Evolutionary conservation across 306 rosid species (phyloP), one percentile per base, ranked within the genome.

Genomic region (Cicer cuneatum): DNA sequence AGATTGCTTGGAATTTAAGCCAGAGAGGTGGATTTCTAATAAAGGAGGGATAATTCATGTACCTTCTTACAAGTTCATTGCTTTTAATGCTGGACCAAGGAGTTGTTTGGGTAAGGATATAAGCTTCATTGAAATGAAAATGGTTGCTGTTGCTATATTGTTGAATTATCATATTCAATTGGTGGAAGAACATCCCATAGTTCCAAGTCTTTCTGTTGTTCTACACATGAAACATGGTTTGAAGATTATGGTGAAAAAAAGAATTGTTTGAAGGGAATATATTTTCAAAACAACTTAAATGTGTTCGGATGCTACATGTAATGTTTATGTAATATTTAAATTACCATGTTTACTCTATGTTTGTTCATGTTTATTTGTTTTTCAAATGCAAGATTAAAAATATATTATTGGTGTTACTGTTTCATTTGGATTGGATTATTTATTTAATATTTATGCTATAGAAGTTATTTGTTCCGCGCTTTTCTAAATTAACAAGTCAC

Each of bases 11-110:
- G 78, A 74, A 1, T 74, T 74, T 8, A 61, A 61, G 41, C 70
- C 71, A 7, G 78, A 62, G 47, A 74, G 78, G 5, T 74, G 78
- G 78, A 61, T 74, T 4, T 74, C 78, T 0, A 60, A 74, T n/a
- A 72, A 9, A 45, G 77, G 68, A 43, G 1, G 11, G 46, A 29
- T 6, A 9, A 5, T 43, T 8, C 7, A 72, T 11, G 10, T 59
- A 5, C 77, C 77, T n/a, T 72, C 77, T 58, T 58, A 72, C 68
- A 72, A 72, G 66, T 72, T 72, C 58, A 58, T 72, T 41, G 10
- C 77, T 58, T 72, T 72, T 9, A 58, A 72, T 43, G 68, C 69
- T 41, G 68, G 77, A 4, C 77, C 77, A 1, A 58, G 77, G 13
- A 58, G 5, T 6, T 72, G 69, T 72, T 24, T 72, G 58, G 69